phyloP scores from a whole-genome alignment of 345 rosid genomes.

The Turritis glabra region DNA sequence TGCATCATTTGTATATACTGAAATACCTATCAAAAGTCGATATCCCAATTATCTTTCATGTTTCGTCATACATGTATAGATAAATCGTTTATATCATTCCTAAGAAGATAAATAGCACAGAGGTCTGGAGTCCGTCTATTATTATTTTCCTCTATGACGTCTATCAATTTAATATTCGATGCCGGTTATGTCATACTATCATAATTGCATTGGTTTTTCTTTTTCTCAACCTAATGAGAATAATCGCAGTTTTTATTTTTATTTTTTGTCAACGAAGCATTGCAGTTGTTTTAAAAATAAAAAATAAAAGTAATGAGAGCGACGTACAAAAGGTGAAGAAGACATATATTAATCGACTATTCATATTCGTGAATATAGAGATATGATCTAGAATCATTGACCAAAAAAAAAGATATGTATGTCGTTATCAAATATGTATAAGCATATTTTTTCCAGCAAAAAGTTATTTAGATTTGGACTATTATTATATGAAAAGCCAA shows the following conservation, averaged over 20 bases:
- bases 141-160: not conserved
- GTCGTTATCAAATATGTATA: not conserved
- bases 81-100: too few relatives aligned
- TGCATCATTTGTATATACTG: not conserved
- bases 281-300: not conserved
- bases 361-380: conserved; percentile 12
- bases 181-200: not conserved
- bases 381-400: conserved; percentile 5
- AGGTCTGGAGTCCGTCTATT: not conserved
- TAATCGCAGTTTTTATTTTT: not conserved
- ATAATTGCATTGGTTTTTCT: conserved; percentile 4
- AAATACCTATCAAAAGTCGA: too few relatives aligned
- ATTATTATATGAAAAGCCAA: not conserved
- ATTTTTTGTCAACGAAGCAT: not conserved
- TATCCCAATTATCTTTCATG: too few relatives aligned
- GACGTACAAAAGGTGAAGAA: conserved; percentile 9
- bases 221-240: not conserved
- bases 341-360: not conserved
- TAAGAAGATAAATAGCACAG: too few relatives aligned
- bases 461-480: not conserved
- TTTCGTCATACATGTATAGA: too few relatives aligned
- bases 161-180: not conserved
- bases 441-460: not conserved
- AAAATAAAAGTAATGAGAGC: conserved; percentile 2
- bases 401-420: not conserved